Evolutionary conservation across 2,329 filamentous ascomycete genomes (phyloP).

Genomic region (Phialocephala sp.): DNA sequence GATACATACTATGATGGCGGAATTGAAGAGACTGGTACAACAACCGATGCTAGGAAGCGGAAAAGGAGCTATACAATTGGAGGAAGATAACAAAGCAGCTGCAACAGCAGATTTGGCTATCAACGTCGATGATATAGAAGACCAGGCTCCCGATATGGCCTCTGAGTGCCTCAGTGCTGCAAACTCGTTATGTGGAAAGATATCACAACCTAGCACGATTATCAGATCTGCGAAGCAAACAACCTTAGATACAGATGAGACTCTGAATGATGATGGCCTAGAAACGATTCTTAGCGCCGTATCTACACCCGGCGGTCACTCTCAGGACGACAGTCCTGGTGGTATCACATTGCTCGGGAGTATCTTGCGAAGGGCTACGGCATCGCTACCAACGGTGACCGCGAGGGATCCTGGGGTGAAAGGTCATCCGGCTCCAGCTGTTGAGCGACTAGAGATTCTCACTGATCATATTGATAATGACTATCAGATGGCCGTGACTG

Average conservation of each 20-base stretch:
- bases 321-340: neutral
- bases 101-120: neutral
- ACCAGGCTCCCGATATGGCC: constrained; percentile 2
- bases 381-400: neutral
- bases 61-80: neutral
- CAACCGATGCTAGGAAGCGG: neutral
- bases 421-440: neutral
- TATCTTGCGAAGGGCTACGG: neutral
- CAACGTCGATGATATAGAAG: neutral
- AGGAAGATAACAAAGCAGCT: neutral
- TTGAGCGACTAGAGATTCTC: constrained; percentile 1
- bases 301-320: neutral
- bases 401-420: neutral
- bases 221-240: neutral
- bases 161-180: neutral
- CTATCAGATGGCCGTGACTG: constrained; percentile 2
- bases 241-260: neutral
- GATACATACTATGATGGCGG: neutral
- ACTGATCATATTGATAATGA: constrained; percentile 9
- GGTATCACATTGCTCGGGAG: neutral
- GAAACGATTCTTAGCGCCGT: neutral
- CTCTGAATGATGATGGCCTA: neutral
- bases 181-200: neutral
- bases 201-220: neutral
- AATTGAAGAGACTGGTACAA: neutral